Evolutionary conservation across 2,329 filamentous ascomycete genomes (phyloP), one percentile per base, ranked within the genome.

Genomic region (Penicillium oxalicum): DNA sequence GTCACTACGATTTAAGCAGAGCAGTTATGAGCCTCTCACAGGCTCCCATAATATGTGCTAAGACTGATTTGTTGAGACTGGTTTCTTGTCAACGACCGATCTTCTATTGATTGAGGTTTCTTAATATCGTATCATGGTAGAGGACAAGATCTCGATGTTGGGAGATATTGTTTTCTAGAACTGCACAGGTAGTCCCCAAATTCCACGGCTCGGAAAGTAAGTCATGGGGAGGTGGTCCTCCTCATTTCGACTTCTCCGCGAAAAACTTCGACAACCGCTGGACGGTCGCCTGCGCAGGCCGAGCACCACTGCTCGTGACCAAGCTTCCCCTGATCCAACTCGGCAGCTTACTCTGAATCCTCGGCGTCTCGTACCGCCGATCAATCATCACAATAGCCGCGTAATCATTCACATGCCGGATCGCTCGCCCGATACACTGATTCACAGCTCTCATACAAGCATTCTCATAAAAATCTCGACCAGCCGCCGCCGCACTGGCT

Each of bases 361-460:
- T 78, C 42, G 82, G 76, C 27, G 78, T 81, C n/a, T 77, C 80
- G 69, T 93, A 98, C 44, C 93, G 77, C 54, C 79, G 76, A 69
- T 98, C 93, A 32, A 93, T 74, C 63, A 98, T 78, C 48, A 96
- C 71, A 54, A 98, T 96, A 12, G 87, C 84, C 4, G 93, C 93
- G 70, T 95, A 97, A 70, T 98, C 93, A 25, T 80, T 82, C 47
- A 79, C 80, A 65, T 98, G 93, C 40, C 93, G 77, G 60, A 98
- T 96, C 1, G 90, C 93, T 50, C 93, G 77, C 0, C 93, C 93
- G 58, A 98, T 91, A 63, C 88, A 93, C 73, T 98, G 93, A 67
- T 98, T 98, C 4, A 98, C 93, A 4, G 91, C 89, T 35, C 93
- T 79, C 91, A 98, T 96, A 67, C 91, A 96, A 0, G 88, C 82